phyloP scores from a whole-genome alignment of 805 yeast species.

The Candida coquimbonensis region DNA sequence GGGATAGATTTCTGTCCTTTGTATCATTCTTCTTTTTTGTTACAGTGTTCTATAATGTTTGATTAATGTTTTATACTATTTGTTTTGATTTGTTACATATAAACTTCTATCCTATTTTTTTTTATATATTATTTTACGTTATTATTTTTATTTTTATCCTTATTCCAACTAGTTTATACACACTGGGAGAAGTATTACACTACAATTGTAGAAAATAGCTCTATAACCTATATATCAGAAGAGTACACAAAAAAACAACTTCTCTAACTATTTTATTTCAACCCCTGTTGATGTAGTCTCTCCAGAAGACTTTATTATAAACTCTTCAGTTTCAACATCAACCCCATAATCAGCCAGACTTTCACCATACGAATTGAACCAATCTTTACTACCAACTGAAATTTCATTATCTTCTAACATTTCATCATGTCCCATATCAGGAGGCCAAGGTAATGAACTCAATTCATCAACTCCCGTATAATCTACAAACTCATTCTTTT shows the following conservation, averaged over 20 bases:
- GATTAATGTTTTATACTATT: not conserved
- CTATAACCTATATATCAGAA: too few species aligned
- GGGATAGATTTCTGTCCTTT: constrained; percentile 8
- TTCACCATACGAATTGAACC: constrained; percentile 84
- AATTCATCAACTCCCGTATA: constrained; percentile 40
- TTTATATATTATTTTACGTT: not conserved
- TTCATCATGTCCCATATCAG: constrained; percentile 61
- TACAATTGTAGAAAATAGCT: too few species aligned
- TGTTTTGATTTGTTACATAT: too few species aligned
- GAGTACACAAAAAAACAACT: too few species aligned
- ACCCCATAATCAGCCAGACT: constrained; percentile 81
- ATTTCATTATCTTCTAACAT: not conserved
- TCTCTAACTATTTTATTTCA: not conserved
- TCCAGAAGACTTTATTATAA: not conserved
- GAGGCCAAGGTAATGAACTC: constrained; percentile 84
- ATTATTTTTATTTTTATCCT: not conserved
- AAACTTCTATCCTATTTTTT: not conserved
- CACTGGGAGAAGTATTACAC: too few species aligned
- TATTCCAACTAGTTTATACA: too few species aligned
- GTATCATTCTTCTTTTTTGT: not conserved
- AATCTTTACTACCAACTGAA: constrained; percentile 32
- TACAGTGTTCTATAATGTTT: not conserved
- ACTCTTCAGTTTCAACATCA: constrained; percentile 46
- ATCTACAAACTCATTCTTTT: constrained; percentile 44
- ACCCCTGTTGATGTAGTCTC: not conserved